These are phyloP conservation scores for Cucumis cinereus DNA, from an alignment of 306 rosid species.

Conservation along the genomic window DNA sequence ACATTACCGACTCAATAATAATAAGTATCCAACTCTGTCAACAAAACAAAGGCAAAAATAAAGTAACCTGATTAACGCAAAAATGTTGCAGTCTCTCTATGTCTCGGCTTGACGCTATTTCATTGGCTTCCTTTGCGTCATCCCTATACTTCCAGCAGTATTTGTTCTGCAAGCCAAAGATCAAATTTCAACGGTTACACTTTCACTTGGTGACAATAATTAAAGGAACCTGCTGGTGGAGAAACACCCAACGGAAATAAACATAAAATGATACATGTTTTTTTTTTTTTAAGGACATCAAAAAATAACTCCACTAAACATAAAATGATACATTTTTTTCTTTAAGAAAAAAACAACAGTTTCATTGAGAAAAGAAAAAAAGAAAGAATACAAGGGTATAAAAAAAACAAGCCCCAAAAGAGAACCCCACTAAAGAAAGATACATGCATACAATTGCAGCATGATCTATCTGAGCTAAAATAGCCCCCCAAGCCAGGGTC, in stretches of 20 bases:
- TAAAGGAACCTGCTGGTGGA: neutral
- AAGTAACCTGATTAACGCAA: slow-evolving; percentile 53
- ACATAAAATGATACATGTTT: neutral
- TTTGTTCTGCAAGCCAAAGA: slow-evolving; percentile 39
- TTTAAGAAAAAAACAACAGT: no score
- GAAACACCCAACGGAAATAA: neutral
- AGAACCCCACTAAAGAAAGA: no score
- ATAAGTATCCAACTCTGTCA: slow-evolving; percentile 24
- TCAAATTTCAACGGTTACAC: slow-evolving; percentile 7
- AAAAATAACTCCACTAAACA: no score
- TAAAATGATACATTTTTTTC: no score
- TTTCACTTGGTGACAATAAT: neutral
- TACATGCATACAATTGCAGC: neutral
- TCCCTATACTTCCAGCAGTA: slow-evolving; percentile 48
- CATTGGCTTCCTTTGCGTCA: slow-evolving; percentile 29
- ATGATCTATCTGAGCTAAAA: neutral
- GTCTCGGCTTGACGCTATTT: slow-evolving; percentile 36
- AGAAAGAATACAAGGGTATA: no score
- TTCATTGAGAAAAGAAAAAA: no score
- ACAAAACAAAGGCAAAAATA: neutral
- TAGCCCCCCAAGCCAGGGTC: neutral
- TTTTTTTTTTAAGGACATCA: no score
- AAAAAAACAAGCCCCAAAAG: no score
- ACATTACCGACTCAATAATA: neutral
- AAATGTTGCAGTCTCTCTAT: slow-evolving; percentile 43